Evolutionary conservation across 805 yeast genomes (phyloP), one percentile per base, ranked within the genome.

Genomic region (Maudiozyma saulgeensis): DNA sequence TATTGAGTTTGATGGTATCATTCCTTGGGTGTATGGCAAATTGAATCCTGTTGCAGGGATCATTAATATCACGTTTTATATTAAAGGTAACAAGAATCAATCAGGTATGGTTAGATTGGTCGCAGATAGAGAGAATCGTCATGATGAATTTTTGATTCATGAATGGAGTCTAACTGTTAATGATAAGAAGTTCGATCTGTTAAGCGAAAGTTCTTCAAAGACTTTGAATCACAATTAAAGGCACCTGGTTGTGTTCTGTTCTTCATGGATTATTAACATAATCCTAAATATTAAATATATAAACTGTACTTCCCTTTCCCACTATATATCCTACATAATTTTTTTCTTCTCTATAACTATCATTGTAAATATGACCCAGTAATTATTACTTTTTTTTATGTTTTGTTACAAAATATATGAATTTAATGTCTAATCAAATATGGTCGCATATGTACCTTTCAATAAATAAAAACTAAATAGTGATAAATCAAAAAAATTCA

Each of bases 11-110:
- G 77, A 79, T 28, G 80, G 82, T 26, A 26, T 64, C 15, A 68
- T 84, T 35, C 98, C 99, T 5, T 93, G 96, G 96, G 81, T 91
- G 51, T 69, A 75, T 50, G 99, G 99, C 12, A 78, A 80, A 43
- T 71, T 93, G 54, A 88, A 90, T 57, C 87, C 93, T 28, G 88
- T 87, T 52, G 75, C 80, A 53, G 96, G 96, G 25, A 72, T 77
- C 18, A 84, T 93, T 40, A 84, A 91, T 63, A 78, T 93, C 53
- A 66, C 67, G 28, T 89, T 88, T 58, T 68, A 74, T 35, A 85
- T 88, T 37, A 74, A 75, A 56, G 99, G 98, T 11, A 76, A 76
- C 47, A 74, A 75, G 55, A 74, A 71, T 16, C 61, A 67, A 5
- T 78, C 77, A 2, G 82, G 79, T 16, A 72, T 76, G 53, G 77